phyloP scores from a whole-genome alignment of 1,284 basidiomycete genomes.

The Exobasidium cylindrosporum region DNA sequence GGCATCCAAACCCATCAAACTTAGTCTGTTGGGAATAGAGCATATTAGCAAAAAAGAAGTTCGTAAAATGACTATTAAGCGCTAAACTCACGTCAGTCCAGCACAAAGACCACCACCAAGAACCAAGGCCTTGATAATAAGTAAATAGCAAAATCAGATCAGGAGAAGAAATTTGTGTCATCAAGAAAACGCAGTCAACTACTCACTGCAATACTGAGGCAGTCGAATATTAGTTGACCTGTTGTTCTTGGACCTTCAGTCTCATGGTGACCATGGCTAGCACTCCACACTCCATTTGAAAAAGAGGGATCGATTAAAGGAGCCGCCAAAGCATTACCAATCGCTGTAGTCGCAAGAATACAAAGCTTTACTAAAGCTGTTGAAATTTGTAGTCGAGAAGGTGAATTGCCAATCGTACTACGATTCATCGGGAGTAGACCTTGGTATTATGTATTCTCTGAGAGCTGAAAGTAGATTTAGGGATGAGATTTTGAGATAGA shows the following conservation, averaged over 20 bases:
- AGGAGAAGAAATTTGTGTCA: not conserved
- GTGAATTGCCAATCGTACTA: not conserved
- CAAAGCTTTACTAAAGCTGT: constrained; percentile 15
- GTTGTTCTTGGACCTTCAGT: constrained; percentile 21
- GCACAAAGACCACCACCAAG: constrained; percentile 59
- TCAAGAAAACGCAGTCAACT: not conserved
- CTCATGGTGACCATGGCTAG: constrained; percentile 10
- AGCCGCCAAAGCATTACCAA: constrained; percentile 15
- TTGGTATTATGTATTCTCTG: too few species aligned
- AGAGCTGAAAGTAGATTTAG: too few species aligned
- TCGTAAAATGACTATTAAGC: not conserved
- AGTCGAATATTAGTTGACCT: constrained; percentile 36
- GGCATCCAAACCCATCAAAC: constrained; percentile 90
- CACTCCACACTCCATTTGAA: not conserved
- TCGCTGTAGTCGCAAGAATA: constrained; percentile 9
- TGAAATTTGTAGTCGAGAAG: not conserved
- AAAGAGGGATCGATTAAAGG: constrained; percentile 1
- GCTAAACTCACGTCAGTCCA: constrained; percentile 60
- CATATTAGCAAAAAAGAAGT: too few species aligned
- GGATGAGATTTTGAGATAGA: too few species aligned
- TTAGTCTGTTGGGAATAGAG: constrained; percentile 67
- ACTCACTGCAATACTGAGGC: constrained; percentile 34
- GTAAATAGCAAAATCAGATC: constrained; percentile 2
- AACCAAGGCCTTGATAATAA: constrained; percentile 37
- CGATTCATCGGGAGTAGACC: too few species aligned